Evolutionary conservation across 1,284 basidiomycete genomes (phyloP).

Genomic region (Bondarzewia mesenterica): DNA sequence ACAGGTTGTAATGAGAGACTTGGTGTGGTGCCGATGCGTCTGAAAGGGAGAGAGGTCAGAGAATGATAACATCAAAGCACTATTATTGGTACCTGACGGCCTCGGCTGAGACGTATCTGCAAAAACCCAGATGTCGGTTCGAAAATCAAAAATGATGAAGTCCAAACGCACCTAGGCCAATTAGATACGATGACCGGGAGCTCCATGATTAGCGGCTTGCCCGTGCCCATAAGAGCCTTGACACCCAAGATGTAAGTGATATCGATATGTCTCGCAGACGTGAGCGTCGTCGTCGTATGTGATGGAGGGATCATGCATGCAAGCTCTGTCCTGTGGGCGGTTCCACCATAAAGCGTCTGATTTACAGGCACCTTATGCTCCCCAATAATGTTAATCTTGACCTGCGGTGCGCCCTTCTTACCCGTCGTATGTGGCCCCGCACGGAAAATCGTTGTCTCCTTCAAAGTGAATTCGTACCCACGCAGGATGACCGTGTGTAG

Average conservation of each 20-base stretch:
- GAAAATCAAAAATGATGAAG: slow-evolving; percentile 2
- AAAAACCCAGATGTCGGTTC: slow-evolving; percentile 7
- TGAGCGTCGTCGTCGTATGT: slow-evolving; percentile 70
- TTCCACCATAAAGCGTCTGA: slow-evolving; percentile 61
- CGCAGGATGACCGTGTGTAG: slow-evolving; percentile 58
- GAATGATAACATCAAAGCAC: neutral
- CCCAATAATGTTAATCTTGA: slow-evolving; percentile 42
- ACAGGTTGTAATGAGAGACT: slow-evolving; percentile 37
- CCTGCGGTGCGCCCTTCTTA: slow-evolving; percentile 52
- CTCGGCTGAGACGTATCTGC: slow-evolving; percentile 34
- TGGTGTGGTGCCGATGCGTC: slow-evolving; percentile 65
- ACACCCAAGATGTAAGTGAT: slow-evolving; percentile 72
- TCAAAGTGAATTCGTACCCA: slow-evolving; percentile 72
- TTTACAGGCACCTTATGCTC: slow-evolving; percentile 67
- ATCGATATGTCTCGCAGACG: slow-evolving; percentile 72
- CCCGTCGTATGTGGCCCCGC: slow-evolving; percentile 43
- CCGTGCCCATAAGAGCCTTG: slow-evolving; percentile 67
- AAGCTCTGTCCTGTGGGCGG: slow-evolving; percentile 62
- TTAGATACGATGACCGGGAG: slow-evolving; percentile 74
- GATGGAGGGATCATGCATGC: slow-evolving; percentile 58
- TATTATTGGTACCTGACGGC: slow-evolving; percentile 10
- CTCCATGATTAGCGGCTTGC: slow-evolving; percentile 57
- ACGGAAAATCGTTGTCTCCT: slow-evolving; percentile 65
- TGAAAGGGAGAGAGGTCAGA: slow-evolving; percentile 16
- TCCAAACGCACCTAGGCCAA: slow-evolving; percentile 58